phyloP scores from a whole-genome alignment of 129 eudicot species.

The Gnaphalium uliginosum region DNA sequence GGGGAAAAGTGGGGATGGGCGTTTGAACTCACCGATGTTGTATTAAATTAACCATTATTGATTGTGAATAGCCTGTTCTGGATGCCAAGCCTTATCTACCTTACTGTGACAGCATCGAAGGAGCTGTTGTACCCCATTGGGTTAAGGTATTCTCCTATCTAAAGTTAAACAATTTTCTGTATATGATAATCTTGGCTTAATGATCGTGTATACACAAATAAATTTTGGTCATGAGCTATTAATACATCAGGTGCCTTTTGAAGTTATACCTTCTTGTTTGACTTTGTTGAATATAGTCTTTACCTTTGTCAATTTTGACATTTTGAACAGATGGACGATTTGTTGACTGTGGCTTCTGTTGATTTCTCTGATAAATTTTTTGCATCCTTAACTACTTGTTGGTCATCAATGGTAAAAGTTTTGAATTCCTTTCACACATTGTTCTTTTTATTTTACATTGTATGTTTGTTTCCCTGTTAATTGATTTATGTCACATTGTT shows the following conservation, averaged over 20 bases:
- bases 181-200: not conserved
- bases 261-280: not conserved
- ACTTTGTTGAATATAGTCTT: not conserved
- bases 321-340: constrained; percentile 66
- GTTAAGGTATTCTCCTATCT: constrained; percentile 58
- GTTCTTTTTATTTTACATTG: not conserved
- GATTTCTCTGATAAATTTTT: constrained; percentile 59
- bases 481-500: constrained; percentile 5
- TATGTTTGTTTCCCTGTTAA: constrained; percentile 1
- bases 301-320: not conserved
- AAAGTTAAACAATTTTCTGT: not conserved
- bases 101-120: constrained; percentile 78
- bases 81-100: constrained; percentile 94
- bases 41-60: not conserved
- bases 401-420: constrained; percentile 57
- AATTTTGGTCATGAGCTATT: not conserved
- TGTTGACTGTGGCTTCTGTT: constrained; percentile 66
- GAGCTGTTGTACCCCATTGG: constrained; percentile 87
- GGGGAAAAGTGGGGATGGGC: too few species aligned
- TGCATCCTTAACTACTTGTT: constrained; percentile 54
- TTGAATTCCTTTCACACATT: not conserved
- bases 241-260: not conserved
- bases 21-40: not conserved
- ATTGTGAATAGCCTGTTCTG: constrained; percentile 72
- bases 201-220: not conserved